phyloP scores from a whole-genome alignment of 768 basidiomycete genomes.

The Mycena indigotica region DNA sequence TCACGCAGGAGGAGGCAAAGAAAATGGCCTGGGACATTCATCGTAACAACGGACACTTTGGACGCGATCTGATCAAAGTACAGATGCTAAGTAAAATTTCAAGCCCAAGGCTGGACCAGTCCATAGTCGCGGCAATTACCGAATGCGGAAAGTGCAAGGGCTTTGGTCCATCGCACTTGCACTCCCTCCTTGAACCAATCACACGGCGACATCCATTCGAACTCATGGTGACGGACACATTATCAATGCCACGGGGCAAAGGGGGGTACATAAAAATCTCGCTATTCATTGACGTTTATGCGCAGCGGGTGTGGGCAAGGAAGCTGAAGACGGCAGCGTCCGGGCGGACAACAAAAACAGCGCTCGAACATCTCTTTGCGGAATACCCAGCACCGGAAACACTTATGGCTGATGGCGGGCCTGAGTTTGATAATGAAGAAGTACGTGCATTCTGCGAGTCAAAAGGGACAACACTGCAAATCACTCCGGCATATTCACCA shows the following conservation, averaged over 20 bases:
- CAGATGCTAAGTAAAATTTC: neutral
- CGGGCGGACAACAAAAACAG: slow-evolving; percentile 5
- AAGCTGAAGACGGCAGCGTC: neutral
- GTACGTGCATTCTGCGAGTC: neutral
- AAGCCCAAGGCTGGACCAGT: slow-evolving; percentile 5
- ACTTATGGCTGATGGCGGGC: slow-evolving; percentile 13
- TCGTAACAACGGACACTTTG: neutral
- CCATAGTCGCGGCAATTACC: slow-evolving; percentile 6
- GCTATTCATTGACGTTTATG: neutral
- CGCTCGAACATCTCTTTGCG: slow-evolving; percentile 5
- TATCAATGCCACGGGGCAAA: neutral
- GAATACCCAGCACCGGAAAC: slow-evolving; percentile 11
- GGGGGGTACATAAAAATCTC: neutral
- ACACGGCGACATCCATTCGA: neutral
- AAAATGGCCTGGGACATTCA: neutral
- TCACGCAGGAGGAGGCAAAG: slow-evolving; percentile 4
- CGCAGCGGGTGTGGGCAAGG: neutral
- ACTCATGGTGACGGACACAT: neutral
- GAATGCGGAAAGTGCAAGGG: neutral
- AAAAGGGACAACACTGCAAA: neutral
- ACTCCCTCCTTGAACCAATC: neutral
- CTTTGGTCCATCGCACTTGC: neutral
- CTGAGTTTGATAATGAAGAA: neutral
- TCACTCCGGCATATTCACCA: slow-evolving; percentile 9
- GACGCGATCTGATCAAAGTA: neutral